Evolutionary conservation across 805 yeast species (phyloP).

Genomic region (Zygoascus biomembranicola): DNA sequence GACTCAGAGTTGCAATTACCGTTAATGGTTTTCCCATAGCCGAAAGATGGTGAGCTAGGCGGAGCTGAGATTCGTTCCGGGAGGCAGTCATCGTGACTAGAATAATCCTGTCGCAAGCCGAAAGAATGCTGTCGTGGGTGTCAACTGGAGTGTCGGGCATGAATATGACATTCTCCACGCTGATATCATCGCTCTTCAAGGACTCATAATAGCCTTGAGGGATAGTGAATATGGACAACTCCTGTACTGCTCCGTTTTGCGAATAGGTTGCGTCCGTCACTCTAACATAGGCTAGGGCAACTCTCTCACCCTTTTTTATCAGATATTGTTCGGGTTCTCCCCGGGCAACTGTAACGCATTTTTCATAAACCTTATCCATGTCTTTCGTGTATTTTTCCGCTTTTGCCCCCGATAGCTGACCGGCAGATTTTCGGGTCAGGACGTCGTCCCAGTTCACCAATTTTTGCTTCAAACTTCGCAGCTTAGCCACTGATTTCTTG

Average conservation of each 20-base stretch:
- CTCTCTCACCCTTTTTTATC: conserved; percentile 23
- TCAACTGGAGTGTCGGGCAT: conserved; percentile 39
- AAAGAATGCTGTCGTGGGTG: conserved; percentile 44
- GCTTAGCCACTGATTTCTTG: conserved; percentile 33
- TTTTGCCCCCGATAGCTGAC: conserved; percentile 25
- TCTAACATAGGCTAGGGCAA: conserved; percentile 19
- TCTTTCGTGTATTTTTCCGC: not conserved
- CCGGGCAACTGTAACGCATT: conserved; percentile 43
- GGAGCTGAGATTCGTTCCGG: conserved; percentile 47
- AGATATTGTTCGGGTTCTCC: conserved; percentile 31
- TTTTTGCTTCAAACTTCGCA: conserved; percentile 35
- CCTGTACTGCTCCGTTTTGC: not conserved
- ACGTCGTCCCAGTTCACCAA: conserved; percentile 38
- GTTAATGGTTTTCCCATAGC: conserved; percentile 42
- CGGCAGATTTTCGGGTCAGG: conserved; percentile 32
- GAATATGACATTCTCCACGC: conserved; percentile 44
- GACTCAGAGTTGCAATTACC: conserved; percentile 47
- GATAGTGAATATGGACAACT: conserved; percentile 13
- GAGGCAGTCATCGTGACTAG: conserved; percentile 41
- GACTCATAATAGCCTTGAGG: conserved; percentile 32
- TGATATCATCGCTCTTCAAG: conserved; percentile 34
- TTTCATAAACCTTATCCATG: conserved; percentile 33
- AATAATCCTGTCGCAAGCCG: conserved; percentile 37
- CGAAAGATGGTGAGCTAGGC: conserved; percentile 47
- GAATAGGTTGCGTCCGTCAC: conserved; percentile 1